phyloP scores from a whole-genome alignment of 192 early-diverging fungal species.

The Coemansia sp. region DNA sequence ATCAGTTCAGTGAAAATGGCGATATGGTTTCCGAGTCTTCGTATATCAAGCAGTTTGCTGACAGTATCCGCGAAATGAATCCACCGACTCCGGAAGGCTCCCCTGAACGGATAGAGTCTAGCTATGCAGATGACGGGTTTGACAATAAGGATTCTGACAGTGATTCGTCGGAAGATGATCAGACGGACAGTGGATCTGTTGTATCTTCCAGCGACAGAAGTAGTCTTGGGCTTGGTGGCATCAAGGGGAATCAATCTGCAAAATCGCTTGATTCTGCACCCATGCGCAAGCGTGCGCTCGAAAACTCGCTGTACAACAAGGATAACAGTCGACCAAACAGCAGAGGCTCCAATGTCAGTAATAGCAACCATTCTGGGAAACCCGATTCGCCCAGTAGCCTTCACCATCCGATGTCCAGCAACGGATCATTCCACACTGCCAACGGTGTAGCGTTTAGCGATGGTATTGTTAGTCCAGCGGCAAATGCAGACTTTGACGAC shows the following conservation, averaged over 20 bases:
- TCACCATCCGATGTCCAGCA: slow-evolving; percentile 27
- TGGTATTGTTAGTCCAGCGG: slow-evolving; percentile 5
- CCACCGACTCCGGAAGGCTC: neutral
- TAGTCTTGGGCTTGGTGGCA: slow-evolving; percentile 43
- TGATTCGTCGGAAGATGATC: slow-evolving; percentile 12
- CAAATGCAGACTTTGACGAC: neutral
- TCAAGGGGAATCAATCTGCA: slow-evolving; percentile 14
- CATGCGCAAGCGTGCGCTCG: slow-evolving; percentile 35
- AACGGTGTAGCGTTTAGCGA: slow-evolving; percentile 26
- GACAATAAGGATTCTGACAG: slow-evolving; percentile 5
- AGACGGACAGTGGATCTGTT: slow-evolving; percentile 33
- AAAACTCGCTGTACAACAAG: slow-evolving; percentile 11
- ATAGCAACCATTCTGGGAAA: slow-evolving; percentile 5
- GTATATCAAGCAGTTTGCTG: slow-evolving; percentile 47
- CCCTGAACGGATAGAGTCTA: neutral
- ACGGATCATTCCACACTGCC: slow-evolving; percentile 42
- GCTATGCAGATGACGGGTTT: slow-evolving; percentile 10
- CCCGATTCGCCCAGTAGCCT: slow-evolving; percentile 15
- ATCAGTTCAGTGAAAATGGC: slow-evolving; percentile 38
- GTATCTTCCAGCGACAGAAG: slow-evolving; percentile 42
- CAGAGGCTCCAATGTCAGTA: slow-evolving; percentile 17
- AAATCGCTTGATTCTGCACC: slow-evolving; percentile 17
- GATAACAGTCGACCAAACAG: slow-evolving; percentile 16
- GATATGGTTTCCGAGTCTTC: slow-evolving; percentile 32
- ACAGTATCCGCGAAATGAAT: slow-evolving; percentile 11